phyloP scores from a whole-genome alignment of 306 rosid species.

The Prunus mume region DNA sequence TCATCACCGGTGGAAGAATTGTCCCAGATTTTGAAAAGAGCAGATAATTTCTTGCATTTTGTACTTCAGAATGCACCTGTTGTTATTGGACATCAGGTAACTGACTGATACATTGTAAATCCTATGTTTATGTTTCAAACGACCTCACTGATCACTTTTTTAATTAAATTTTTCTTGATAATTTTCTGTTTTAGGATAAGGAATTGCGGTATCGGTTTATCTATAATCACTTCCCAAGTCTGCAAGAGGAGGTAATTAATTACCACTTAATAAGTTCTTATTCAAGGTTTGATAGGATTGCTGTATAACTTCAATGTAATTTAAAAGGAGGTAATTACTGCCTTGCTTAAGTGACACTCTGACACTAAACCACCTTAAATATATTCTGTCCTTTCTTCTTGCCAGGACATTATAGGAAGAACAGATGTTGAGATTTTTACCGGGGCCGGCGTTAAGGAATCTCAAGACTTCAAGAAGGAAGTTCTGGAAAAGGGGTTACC shows the following conservation, averaged over 20 bases:
- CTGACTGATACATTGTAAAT: not conserved
- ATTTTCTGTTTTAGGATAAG: slow-evolving; percentile 59
- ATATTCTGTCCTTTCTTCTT: slow-evolving; percentile 4
- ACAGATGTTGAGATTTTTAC: slow-evolving; percentile 91
- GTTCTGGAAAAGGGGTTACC: slow-evolving; percentile 83
- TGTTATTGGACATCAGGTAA: slow-evolving; percentile 98
- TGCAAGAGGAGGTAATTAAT: slow-evolving; percentile 85
- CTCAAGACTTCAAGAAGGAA: slow-evolving; percentile 90
- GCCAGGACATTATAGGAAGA: slow-evolving; percentile 88
- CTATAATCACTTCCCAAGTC: slow-evolving; percentile 94
- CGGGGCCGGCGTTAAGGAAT: slow-evolving; percentile 80
- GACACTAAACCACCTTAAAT: slow-evolving; percentile 5
- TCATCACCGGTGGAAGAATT: slow-evolving; percentile 89
- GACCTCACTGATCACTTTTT: not conserved
- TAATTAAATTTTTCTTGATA: not conserved
- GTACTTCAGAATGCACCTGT: slow-evolving; percentile 98
- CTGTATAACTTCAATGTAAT: not conserved
- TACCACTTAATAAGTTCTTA: slow-evolving; percentile 35
- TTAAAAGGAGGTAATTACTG: not conserved
- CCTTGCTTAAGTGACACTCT: not conserved
- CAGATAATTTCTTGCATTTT: slow-evolving; percentile 88
- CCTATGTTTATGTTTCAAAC: not conserved
- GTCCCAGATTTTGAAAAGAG: slow-evolving; percentile 80
- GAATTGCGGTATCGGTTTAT: slow-evolving; percentile 95
- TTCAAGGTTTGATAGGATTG: slow-evolving; percentile 32